Percentiles rank a stretch among this genome's conserved stretches.
These are phyloP conservation scores for Escallonia rubra DNA, from an alignment of 129 eudicot genomes.

Conservation along the genomic window DNA sequence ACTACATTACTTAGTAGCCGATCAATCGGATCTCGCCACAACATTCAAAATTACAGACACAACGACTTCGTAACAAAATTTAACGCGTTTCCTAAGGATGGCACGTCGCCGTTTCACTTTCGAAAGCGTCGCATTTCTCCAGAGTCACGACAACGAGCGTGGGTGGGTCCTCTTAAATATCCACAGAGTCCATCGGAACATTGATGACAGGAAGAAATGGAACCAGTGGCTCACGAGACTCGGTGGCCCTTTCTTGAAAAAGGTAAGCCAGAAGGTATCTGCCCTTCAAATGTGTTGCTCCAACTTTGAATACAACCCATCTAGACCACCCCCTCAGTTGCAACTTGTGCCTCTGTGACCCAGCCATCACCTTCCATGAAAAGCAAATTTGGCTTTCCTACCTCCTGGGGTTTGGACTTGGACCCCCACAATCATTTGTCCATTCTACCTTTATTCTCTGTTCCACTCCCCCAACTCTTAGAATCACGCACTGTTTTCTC, in stretches of 20 bases:
- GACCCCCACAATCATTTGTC: neutral
- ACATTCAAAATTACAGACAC: too few relatives aligned
- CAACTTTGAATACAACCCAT: neutral
- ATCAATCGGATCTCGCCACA: too few relatives aligned
- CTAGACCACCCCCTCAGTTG: neutral
- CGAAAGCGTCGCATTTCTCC: neutral
- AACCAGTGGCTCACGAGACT: neutral
- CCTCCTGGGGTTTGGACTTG: neutral
- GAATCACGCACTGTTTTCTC: too few relatives aligned
- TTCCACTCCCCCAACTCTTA: too few relatives aligned
- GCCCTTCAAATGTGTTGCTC: neutral
- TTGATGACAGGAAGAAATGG: neutral
- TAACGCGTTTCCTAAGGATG: neutral
- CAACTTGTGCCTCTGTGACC: neutral
- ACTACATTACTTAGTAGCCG: too few relatives aligned
- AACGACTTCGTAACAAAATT: neutral
- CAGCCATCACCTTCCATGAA: conserved; percentile 1
- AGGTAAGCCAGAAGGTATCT: neutral
- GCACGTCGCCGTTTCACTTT: neutral
- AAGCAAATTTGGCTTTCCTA: conserved; percentile 1
- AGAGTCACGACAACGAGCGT: neutral
- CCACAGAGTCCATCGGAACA: neutral
- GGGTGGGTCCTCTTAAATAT: neutral
- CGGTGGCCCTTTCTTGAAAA: conserved; percentile 1
- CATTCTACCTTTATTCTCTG: neutral